Conservation (phyloP, 73 alveolate genomes). For the Uronychia setigera region DNA sequence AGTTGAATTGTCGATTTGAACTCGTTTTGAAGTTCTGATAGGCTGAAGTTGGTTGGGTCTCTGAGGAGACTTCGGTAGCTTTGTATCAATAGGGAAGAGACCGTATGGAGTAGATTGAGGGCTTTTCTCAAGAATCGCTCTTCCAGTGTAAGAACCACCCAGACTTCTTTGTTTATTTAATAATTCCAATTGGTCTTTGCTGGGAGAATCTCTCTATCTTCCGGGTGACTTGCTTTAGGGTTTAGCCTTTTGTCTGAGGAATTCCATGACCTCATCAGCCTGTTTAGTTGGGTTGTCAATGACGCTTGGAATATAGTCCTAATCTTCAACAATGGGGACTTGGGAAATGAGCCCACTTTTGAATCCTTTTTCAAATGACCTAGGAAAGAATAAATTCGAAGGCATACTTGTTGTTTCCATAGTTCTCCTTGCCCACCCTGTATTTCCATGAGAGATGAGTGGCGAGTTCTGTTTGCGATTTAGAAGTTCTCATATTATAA, state of each 20-base stretch:
- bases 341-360: not conserved
- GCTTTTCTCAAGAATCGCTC: not conserved
- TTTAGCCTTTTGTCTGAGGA: not conserved
- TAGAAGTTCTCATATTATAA: not conserved
- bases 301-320: not conserved
- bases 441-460: not conserved
- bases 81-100: not conserved
- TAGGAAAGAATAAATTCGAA: not conserved
- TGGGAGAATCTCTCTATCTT: not conserved
- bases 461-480: not conserved
- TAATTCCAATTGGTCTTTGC: not conserved
- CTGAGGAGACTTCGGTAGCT: not conserved
- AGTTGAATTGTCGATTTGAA: not conserved
- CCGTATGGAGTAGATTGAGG: not conserved
- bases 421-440: not conserved
- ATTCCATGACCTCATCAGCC: not conserved
- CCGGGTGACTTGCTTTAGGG: not conserved
- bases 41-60: not conserved
- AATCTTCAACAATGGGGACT: not conserved
- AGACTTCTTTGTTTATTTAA: not conserved
- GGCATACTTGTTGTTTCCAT: not conserved
- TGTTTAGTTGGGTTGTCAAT: not conserved
- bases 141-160: not conserved
- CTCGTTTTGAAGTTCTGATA: not conserved
- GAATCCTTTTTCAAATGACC: not conserved